phyloP scores from a whole-genome alignment of 2,329 filamentous ascomycete species.

The Paraconiothyrium sp. region DNA sequence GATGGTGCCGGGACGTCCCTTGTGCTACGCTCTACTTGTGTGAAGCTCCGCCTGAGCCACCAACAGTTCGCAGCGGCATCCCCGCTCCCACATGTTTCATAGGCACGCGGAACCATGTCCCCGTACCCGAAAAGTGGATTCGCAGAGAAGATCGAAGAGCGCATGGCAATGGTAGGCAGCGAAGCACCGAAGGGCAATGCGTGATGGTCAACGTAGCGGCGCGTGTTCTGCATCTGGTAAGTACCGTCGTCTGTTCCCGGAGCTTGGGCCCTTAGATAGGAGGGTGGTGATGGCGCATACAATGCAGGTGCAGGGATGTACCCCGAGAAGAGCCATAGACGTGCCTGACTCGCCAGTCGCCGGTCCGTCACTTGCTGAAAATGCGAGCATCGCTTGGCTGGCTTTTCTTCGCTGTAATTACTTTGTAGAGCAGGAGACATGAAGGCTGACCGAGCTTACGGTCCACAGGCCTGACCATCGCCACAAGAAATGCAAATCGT shows the following conservation, averaged over 20 bases:
- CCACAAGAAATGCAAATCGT: neutral
- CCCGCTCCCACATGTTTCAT: neutral
- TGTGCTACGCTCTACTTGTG: neutral
- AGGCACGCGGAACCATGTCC: neutral
- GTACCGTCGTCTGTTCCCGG: neutral
- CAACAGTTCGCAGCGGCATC: slow-evolving; percentile 5
- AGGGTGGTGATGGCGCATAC: neutral
- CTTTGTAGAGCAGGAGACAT: neutral
- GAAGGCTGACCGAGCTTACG: neutral
- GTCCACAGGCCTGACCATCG: neutral
- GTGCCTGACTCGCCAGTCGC: neutral
- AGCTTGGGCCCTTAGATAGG: neutral
- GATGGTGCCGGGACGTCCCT: neutral
- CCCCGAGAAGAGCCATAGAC: neutral
- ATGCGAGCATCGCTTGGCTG: neutral
- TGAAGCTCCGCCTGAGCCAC: neutral
- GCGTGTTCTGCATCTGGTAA: neutral
- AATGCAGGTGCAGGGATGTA: neutral
- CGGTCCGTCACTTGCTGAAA: neutral
- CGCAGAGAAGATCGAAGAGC: neutral
- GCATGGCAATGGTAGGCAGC: neutral
- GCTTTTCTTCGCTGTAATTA: slow-evolving; percentile 1
- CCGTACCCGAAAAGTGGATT: neutral
- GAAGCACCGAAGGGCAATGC: neutral
- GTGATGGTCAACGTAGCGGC: neutral